phyloP scores from a whole-genome alignment of 1,284 basidiomycete species.

The Jaminaea rosea region DNA sequence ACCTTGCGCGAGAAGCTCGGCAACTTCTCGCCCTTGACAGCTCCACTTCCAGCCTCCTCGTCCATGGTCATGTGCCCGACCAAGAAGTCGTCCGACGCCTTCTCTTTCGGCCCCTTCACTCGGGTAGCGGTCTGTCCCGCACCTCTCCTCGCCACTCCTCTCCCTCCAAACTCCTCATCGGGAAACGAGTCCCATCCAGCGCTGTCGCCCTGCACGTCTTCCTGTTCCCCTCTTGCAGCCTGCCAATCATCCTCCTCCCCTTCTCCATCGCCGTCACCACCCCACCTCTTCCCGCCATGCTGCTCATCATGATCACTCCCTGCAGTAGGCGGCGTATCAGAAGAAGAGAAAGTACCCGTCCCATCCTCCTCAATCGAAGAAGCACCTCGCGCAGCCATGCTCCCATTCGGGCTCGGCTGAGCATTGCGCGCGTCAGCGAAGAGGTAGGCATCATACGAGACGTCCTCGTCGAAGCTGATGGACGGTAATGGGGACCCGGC shows the following conservation, averaged over 20 bases:
- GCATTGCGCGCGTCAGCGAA: constrained; percentile 1
- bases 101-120: not conserved
- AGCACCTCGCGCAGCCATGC: not conserved
- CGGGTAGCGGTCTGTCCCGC: not conserved
- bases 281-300: not conserved
- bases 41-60: constrained; percentile 1
- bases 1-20: not conserved
- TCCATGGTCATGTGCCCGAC: constrained; percentile 11
- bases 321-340: not conserved
- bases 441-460: not conserved
- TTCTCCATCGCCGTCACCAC: not conserved
- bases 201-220: not conserved
- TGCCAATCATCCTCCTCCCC: not conserved
- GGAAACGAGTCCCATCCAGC: not conserved
- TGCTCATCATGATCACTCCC: not conserved
- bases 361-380: too few relatives aligned
- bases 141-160: not conserved
- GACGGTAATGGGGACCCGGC: too few relatives aligned
- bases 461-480: not conserved
- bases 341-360: not conserved
- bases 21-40: not conserved
- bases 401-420: not conserved
- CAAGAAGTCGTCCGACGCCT: not conserved
- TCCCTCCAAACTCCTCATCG: not conserved
- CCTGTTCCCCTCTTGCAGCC: not conserved